Evolutionary conservation across 768 basidiomycete genomes (phyloP), one percentile per base, ranked within the genome.

Genomic region (Boletus sp.): DNA sequence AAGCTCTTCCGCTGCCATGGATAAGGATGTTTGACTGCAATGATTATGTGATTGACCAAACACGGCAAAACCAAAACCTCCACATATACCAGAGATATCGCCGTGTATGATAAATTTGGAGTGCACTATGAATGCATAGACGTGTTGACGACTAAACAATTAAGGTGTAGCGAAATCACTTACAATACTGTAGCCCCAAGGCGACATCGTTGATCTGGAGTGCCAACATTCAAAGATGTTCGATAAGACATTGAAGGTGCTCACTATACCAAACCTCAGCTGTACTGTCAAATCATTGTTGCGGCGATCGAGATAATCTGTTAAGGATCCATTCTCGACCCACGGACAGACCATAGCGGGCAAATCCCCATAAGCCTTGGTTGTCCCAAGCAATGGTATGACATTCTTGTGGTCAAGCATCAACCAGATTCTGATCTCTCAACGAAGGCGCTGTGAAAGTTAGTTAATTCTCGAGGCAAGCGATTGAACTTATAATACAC

Each of bases 21-120:
- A 83, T 71, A 6, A 82, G 74, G 46, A 83, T 68, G 48, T 83
- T 83, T 0, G 78, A 73, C 79, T 71, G 39, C 5, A 18, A 32
- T 17, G 1, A 9, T 24, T 4, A 41, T 11, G 29, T 55, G 6
- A 50, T 45, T 14, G 1, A 8, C 9, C 1, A 41, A 32, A 35
- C 45, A 14, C 33, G 5, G 10, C 1, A 11, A 56, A 18, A 7
- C 0, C 12, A 36, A 28, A 11, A 20, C n/a, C 0, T 5, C 10
- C 8, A 42, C 69, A 32, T 52, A 71, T 69, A 2, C 80, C 66
- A n/a, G 61, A 62, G 10, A 67, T 52, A 30, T 71, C 70, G 2
- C 68, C 70, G 5, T 71, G 70, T 1, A 69, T 57, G 17, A 69
- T 55, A 15, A 14, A 28, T 3, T 46, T 36, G 0, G 55, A 67